Conservation (phyloP, 768 basidiomycete genomes). For the Solioccasus polychromus region DNA sequence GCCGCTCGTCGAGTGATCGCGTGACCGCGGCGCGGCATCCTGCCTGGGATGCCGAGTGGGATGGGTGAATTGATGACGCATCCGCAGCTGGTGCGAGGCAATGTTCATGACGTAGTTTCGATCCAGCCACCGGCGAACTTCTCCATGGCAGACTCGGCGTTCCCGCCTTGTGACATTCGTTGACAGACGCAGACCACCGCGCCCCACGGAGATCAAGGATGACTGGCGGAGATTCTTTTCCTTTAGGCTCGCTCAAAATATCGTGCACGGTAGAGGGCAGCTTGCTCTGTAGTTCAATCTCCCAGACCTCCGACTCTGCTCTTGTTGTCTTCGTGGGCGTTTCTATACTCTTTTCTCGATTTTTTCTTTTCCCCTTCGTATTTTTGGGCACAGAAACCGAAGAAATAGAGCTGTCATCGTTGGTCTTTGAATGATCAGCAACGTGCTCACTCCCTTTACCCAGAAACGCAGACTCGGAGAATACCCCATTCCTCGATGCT, state of each 20-base stretch:
- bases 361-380: constrained; percentile 3
- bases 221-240: constrained; percentile 25
- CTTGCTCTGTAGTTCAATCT: constrained; percentile 45
- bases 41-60: constrained; percentile 56
- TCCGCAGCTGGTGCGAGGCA: constrained; percentile 1
- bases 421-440: constrained; percentile 6
- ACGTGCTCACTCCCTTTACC: constrained; percentile 24
- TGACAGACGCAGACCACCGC: constrained; percentile 25
- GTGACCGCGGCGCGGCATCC: constrained; percentile 16
- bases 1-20: background rate
- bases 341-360: background rate
- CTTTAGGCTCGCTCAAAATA: constrained; percentile 16
- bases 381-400: constrained; percentile 15
- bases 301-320: constrained; percentile 51
- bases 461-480: constrained; percentile 50
- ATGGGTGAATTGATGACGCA: constrained; percentile 40
- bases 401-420: constrained; percentile 9
- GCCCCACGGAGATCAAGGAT: constrained; percentile 35
- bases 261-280: constrained; percentile 21
- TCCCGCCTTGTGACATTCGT: background rate
- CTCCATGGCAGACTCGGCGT: background rate
- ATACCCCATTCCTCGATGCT: constrained; percentile 25
- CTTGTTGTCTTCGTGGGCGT: background rate
- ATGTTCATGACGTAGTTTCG: constrained; percentile 17
- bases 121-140: constrained; percentile 21